Conservation (phyloP, 2,329 filamentous ascomycete genomes). For the Parasarocladium wereldwijsianum region DNA sequence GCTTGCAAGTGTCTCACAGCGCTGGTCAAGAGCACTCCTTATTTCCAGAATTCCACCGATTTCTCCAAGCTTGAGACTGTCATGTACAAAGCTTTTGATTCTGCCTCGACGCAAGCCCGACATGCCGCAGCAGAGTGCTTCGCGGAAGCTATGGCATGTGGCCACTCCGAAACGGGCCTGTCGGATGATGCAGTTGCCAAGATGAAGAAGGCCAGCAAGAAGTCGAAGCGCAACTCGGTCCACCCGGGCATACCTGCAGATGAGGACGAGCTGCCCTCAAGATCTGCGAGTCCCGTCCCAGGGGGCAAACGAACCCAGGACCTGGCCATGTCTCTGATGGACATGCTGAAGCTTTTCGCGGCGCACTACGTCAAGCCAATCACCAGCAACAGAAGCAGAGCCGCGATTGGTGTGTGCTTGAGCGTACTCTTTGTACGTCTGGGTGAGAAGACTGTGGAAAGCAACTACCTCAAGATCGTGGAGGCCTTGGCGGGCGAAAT, state of each 20-base stretch:
- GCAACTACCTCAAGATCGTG: slow-evolving; percentile 67
- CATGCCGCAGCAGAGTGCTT: slow-evolving; percentile 79
- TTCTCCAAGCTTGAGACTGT: slow-evolving; percentile 77
- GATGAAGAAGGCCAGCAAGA: slow-evolving; percentile 55
- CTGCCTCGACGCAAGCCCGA: slow-evolving; percentile 56
- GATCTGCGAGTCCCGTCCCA: slow-evolving; percentile 61
- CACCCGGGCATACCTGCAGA: slow-evolving; percentile 46
- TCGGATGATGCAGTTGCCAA: slow-evolving; percentile 37
- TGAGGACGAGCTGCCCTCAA: slow-evolving; percentile 54
- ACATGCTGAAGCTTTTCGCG: slow-evolving; percentile 68
- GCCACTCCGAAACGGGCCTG: slow-evolving; percentile 40
- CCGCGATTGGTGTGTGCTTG: slow-evolving; percentile 79
- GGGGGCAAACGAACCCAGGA: slow-evolving; percentile 54
- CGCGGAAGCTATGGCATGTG: slow-evolving; percentile 69
- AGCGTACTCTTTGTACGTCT: slow-evolving; percentile 64
- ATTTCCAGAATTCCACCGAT: slow-evolving; percentile 78
- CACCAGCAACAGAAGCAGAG: slow-evolving; percentile 66
- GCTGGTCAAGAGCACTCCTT: slow-evolving; percentile 56
- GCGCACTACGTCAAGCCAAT: slow-evolving; percentile 64
- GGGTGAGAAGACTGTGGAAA: slow-evolving; percentile 70
- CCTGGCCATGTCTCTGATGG: slow-evolving; percentile 58
- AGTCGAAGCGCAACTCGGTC: slow-evolving; percentile 43
- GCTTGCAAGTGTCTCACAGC: slow-evolving; percentile 68
- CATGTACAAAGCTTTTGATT: slow-evolving; percentile 79
- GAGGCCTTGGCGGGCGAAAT: slow-evolving; percentile 70